Evolutionary conservation across 2,329 filamentous ascomycete species (phyloP), one percentile per base, ranked within the genome.

Genomic region (Colletotrichum gloeosporioides): DNA sequence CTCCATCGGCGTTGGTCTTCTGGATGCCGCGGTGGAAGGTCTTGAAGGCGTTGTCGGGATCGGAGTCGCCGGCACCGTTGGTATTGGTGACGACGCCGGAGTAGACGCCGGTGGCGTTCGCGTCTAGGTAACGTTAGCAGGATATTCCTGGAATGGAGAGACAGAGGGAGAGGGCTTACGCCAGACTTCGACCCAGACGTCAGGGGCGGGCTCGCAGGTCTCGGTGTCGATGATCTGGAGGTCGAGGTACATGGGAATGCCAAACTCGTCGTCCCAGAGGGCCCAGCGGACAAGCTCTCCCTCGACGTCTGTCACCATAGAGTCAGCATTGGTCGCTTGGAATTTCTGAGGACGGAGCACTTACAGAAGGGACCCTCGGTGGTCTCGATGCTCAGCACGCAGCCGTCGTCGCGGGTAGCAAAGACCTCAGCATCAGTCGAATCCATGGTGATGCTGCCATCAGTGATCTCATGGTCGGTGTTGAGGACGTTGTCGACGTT

Each of bases 1-100:
- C 59, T 6, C 73, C 59, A 2, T 71, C 32, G 32, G 61, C 44
- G 69, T 82, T 29, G 77, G 80, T 74, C 80, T 80, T 31, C n/a
- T 69, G 71, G 25, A 73, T 29, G 18, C 59, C 71, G 34, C 71
- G 66, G 57, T 69, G 57, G 66, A 73, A 70, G 39, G 57, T 63
- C 22, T n/a, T 73, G 59, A 25, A 13, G 22, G 22, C 65, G 31
- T 73, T 73, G 55, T 31, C 25, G 22, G 57, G 59, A 31, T 70
- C 71, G 18, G 15, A n/a, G 6, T 69, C 36, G 22, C 71, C 71
- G 12, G 57, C 64, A 6, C 70, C 70, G 66, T 77, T 68, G 70
- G 27, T 34, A 15, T 36, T n/a, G 13, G 61, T 53, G 61, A 67
- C 34, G 29, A 77, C 61, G 62, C 75, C 75, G 2, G 75, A 74